Base-by-base conservation (phyloP, 2,329 filamentous ascomycete species). In the Xylariaceae sp. region DNA sequence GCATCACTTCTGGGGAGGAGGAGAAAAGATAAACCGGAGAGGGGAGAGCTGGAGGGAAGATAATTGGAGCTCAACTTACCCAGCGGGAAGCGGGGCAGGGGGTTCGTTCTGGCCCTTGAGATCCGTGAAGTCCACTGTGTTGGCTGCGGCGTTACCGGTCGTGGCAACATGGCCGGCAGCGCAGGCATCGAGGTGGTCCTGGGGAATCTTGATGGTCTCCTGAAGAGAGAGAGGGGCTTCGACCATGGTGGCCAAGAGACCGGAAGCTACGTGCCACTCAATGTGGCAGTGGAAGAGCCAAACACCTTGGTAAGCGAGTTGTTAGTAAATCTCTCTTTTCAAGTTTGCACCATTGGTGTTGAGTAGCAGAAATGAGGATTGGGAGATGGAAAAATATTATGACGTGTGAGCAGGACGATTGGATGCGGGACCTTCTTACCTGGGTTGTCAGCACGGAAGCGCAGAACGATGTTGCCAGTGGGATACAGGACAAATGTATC, bases 251-350 rank as follows among this genome's bases (percentile, higher is more conserved):
- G 85, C 81, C 2, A 84, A 77, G 2, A 90, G 77, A n/a, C 88
- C 88, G 2, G 84, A 84, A 1, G 80, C 75, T 59, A 89, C 77
- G 69, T 91, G 88, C 88, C 88, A 93, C 69, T 90, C 88, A 56
- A 92, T 87, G 71, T 93, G 89, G 73, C 89, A 92, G 73, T 92
- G 89, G 75, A 92, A 89, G 3, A 88, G 72, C 86, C 86, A 89
- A 18, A 88, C 77, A 44, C 83, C 77, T 77, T 37, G 58, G 18
- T 35, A 6, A 13, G 49, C 15, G 7, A 7, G 23, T 34, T 15
- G 49, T 55, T 13, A 53, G 51, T 18, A 9, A 39, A 30, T 39
- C 30, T 10, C 8, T 50, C 23, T 11, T 23, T 30, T 50, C 7
- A 3, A 7, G 2, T 48, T 48, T 35, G 9, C 6, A 17, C 30